Conservation (phyloP, 495 filamentous ascomycete genomes). For the Aspergillus bertholletiae region DNA sequence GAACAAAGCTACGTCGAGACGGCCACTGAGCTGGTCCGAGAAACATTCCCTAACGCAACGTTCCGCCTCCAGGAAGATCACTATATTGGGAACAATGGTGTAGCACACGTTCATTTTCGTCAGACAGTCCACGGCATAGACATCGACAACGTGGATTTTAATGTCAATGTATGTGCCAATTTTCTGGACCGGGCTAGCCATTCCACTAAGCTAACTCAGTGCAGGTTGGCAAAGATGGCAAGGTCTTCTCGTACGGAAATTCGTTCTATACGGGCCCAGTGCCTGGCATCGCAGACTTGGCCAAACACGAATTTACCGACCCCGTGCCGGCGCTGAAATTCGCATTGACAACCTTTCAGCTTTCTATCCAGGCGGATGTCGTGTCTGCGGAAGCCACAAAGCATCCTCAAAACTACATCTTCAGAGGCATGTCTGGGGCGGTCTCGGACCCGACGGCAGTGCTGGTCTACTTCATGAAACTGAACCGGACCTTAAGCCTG, state of each 20-base stretch:
- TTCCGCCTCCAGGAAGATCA: conserved; percentile 7
- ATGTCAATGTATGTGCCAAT: conserved; percentile 44
- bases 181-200: neutral
- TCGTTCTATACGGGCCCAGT: conserved; percentile 7
- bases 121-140: conserved; percentile 50
- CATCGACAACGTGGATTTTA: conserved; percentile 53
- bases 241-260: conserved; percentile 9
- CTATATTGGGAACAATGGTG: conserved; percentile 32
- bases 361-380: neutral
- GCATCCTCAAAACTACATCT: neutral
- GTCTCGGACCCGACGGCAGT: conserved; percentile 7
- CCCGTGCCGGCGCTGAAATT: conserved; percentile 1
- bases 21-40: conserved; percentile 1
- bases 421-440: conserved; percentile 1
- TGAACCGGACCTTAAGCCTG: neutral
- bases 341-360: neutral
- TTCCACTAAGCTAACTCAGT: neutral
- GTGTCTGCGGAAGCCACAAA: neutral
- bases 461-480: conserved; percentile 6
- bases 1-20: conserved; percentile 3
- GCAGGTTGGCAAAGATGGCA: conserved; percentile 10
- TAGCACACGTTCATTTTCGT: conserved; percentile 51
- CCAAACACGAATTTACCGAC: neutral
- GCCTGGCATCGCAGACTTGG: neutral
- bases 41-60: neutral